Conservation (phyloP, 1,284 basidiomycete genomes). For the Kwoniella shivajii region DNA sequence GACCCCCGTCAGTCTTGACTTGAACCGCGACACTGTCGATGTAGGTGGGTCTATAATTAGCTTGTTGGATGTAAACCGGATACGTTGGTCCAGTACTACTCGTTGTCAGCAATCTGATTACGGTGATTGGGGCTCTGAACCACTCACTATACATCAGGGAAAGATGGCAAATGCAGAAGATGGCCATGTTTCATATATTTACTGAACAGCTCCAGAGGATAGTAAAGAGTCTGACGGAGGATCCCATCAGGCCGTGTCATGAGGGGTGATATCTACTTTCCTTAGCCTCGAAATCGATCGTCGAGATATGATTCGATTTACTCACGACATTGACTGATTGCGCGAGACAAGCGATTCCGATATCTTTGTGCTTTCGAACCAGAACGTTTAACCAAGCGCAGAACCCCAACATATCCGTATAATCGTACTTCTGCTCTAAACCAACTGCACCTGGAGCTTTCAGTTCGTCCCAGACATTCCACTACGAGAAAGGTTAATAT, state of each 20-base stretch:
- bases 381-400: slow-evolving; percentile 68
- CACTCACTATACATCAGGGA: slow-evolving; percentile 44
- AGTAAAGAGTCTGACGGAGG: slow-evolving; percentile 43
- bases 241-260: slow-evolving; percentile 41
- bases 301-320: background rate
- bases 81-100: slow-evolving; percentile 39
- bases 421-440: slow-evolving; percentile 64
- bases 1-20: slow-evolving; percentile 15
- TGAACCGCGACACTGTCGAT: slow-evolving; percentile 42
- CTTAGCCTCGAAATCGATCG: background rate
- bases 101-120: background rate
- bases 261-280: slow-evolving; percentile 41
- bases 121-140: background rate
- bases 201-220: slow-evolving; percentile 43
- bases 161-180: slow-evolving; percentile 29
- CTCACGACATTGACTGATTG: slow-evolving; percentile 58
- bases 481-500: slow-evolving; percentile 13
- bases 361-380: slow-evolving; percentile 63
- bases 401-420: slow-evolving; percentile 64
- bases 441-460: slow-evolving; percentile 58
- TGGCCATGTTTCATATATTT: slow-evolving; percentile 46
- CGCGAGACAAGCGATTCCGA: slow-evolving; percentile 67
- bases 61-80: slow-evolving; percentile 42
- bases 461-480: slow-evolving; percentile 49
- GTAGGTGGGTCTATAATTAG: slow-evolving; percentile 33